Evolutionary conservation across 2,329 filamentous ascomycete species (phyloP).

Genomic region (Aspergillus bombycis): DNA sequence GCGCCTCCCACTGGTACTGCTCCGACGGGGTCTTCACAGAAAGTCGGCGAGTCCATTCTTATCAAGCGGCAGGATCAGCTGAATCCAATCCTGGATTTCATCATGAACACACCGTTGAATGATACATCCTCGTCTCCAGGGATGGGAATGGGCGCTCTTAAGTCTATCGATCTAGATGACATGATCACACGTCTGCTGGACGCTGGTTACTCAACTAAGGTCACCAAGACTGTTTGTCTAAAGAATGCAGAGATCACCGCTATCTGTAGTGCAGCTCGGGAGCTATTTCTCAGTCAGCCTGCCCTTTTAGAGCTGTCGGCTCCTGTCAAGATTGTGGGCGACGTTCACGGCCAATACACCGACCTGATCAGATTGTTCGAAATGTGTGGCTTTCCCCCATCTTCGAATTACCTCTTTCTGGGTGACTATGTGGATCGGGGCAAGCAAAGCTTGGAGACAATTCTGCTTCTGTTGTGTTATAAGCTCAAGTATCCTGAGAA

Average conservation of each 20-base stretch:
- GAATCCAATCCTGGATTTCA: conserved; percentile 64
- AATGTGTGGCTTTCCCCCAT: conserved; percentile 95
- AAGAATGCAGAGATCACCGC: conserved; percentile 97
- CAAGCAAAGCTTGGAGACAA: conserved; percentile 94
- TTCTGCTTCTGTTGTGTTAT: conserved; percentile 88
- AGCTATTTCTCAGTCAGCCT: conserved; percentile 88
- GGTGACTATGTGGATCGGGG: conserved; percentile 96
- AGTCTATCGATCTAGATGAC: conserved; percentile 91
- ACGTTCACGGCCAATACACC: conserved; percentile 95
- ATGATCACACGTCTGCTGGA: conserved; percentile 95
- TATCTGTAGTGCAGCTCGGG: conserved; percentile 85
- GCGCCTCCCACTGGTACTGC: conserved; percentile 72
- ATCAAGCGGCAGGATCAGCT: conserved; percentile 75
- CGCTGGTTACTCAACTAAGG: conserved; percentile 92
- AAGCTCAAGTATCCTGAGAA: conserved; percentile 98
- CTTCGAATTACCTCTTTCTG: conserved; percentile 88
- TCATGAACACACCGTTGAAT: conserved; percentile 43
- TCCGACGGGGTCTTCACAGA: conserved; percentile 59
- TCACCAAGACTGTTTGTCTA: conserved; percentile 94
- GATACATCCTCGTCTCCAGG: conserved; percentile 53
- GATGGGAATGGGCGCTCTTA: conserved; percentile 87
- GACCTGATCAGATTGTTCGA: conserved; percentile 97
- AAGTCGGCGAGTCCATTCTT: conserved; percentile 86
- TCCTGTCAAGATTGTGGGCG: conserved; percentile 96
- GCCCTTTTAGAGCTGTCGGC: conserved; percentile 89